Conservation (phyloP, 208 protist species). For the Crithidia mellificae region DNA sequence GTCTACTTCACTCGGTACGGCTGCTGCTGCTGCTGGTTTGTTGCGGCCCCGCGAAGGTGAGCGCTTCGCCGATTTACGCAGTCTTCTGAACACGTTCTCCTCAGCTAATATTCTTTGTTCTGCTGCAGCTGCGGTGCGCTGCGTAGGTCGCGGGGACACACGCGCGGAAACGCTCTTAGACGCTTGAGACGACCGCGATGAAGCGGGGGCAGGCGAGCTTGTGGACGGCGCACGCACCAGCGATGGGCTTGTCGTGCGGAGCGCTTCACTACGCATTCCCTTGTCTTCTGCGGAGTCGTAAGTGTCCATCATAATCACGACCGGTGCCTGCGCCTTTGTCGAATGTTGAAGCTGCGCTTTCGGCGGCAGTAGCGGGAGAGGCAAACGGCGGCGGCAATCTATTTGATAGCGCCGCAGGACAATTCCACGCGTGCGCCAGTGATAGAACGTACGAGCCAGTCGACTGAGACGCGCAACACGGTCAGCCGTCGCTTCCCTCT, state of each 20-base stretch:
- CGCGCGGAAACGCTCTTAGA: not conserved
- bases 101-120: too few species aligned
- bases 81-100: not conserved
- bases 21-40: not conserved
- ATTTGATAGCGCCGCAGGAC: constrained; percentile 22
- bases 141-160: constrained; percentile 1
- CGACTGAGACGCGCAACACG: not conserved
- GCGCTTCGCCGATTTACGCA: not conserved
- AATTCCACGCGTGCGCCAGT: constrained; percentile 29
- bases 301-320: too few species aligned
- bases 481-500: constrained; percentile 13
- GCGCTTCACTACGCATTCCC: too few species aligned
- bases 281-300: too few species aligned
- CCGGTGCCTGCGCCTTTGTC: too few species aligned
- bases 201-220: too few species aligned
- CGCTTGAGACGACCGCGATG: not conserved
- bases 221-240: not conserved
- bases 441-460: constrained; percentile 32
- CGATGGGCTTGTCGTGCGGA: not conserved
- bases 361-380: not conserved
- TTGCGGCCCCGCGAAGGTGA: not conserved
- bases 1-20: too few species aligned
- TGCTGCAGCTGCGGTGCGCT: not conserved
- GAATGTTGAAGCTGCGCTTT: not conserved
- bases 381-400: constrained; percentile 28